Percentiles rank a stretch among this genome's conserved stretches.
Evolutionary conservation across 768 basidiomycete species (phyloP).

Genomic region (Naganishia vishniacii): DNA sequence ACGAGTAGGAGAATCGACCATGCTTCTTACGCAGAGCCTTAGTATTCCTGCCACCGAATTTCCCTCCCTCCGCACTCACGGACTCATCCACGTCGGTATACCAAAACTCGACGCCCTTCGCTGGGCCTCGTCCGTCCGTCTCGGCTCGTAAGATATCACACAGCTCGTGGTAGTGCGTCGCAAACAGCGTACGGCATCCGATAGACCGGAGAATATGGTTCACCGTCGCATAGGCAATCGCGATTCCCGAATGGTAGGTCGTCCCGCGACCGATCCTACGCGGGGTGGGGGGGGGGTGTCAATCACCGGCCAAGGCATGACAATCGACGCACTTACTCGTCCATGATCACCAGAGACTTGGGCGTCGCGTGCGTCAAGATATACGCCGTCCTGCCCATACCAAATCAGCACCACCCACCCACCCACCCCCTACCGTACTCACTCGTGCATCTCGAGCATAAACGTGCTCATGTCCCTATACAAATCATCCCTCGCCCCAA

Average conservation of each 20-base stretch:
- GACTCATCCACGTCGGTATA: conserved; percentile 81
- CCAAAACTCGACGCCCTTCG: conserved; percentile 72
- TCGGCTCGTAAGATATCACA: conserved; percentile 66
- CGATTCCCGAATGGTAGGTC: conserved; percentile 81
- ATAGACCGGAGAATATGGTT: conserved; percentile 67
- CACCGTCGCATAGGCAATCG: conserved; percentile 85
- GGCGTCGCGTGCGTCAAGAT: conserved; percentile 79
- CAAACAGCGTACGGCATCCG: conserved; percentile 85
- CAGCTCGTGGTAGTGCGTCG: conserved; percentile 97
- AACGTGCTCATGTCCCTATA: conserved; percentile 91
- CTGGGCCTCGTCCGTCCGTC: conserved; percentile 47
- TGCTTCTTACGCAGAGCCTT: conserved; percentile 59
- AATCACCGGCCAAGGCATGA: neutral
- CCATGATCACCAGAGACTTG: conserved; percentile 93
- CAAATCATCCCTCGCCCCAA: conserved; percentile 91
- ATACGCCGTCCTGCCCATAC: conserved; percentile 66
- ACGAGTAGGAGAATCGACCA: conserved; percentile 74
- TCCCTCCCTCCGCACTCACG: conserved; percentile 57
- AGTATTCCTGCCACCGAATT: no score
- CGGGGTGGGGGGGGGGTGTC: neutral
- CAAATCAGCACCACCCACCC: conserved; percentile 13
- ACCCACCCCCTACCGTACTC: conserved; percentile 21
- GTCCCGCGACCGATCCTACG: conserved; percentile 80
- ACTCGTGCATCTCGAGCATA: conserved; percentile 58
- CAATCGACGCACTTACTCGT: conserved; percentile 64